phyloP scores from a whole-genome alignment of 768 basidiomycete species.

The Lactarius evosmus region DNA sequence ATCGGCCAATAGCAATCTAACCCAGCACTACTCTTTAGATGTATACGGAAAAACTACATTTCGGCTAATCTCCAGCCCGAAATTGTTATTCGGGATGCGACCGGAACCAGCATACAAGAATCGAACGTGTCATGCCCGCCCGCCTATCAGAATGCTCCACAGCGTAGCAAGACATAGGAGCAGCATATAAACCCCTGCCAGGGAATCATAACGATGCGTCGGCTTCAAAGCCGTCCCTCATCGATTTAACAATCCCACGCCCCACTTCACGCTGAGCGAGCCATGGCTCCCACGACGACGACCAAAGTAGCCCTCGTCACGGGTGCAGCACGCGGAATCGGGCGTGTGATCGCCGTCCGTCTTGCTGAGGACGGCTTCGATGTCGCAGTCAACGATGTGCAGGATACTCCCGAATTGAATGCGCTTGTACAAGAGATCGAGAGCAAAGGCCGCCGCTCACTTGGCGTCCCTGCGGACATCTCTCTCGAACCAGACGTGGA shows the following conservation, averaged over 20 bases:
- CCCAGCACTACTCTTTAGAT: no score
- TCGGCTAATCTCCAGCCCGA: no score
- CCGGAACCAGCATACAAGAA: no score
- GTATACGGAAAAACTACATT: no score
- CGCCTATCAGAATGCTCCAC: no score
- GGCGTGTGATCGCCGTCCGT: slow-evolving; percentile 27
- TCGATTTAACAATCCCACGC: no score
- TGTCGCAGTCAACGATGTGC: slow-evolving; percentile 26
- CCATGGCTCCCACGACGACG: neutral
- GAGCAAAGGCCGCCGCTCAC: slow-evolving; percentile 13
- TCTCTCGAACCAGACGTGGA: slow-evolving; percentile 15
- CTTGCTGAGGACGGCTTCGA: slow-evolving; percentile 29
- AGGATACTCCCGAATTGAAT: slow-evolving; percentile 4
- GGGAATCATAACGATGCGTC: neutral
- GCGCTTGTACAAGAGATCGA: slow-evolving; percentile 7
- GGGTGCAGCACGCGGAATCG: slow-evolving; percentile 28
- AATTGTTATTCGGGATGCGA: no score
- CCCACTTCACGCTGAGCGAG: neutral
- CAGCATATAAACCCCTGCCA: neutral
- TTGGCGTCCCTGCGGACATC: slow-evolving; percentile 17
- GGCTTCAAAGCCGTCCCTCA: no score
- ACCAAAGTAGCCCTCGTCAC: slow-evolving; percentile 28
- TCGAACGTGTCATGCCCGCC: no score
- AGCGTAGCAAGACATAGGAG: no score
- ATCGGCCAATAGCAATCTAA: no score